Conservation (phyloP, 2,329 filamentous ascomycete genomes). For the Penicillium occitanis region DNA sequence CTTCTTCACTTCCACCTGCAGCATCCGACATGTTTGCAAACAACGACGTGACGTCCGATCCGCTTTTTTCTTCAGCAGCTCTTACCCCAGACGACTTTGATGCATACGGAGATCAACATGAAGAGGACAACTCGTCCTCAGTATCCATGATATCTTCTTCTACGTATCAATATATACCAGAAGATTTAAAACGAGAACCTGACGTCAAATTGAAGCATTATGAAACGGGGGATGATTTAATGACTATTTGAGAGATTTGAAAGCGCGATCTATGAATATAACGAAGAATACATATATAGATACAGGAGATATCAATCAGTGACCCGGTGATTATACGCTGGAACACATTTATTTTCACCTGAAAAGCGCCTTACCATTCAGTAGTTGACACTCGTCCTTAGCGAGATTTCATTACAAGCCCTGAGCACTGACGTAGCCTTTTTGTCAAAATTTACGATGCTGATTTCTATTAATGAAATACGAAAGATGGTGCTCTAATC, state of each 20-base stretch:
- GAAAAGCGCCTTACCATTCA: neutral
- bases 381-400: neutral
- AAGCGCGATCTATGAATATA: neutral
- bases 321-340: neutral
- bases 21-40: neutral
- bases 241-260: neutral
- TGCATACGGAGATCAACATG: neutral
- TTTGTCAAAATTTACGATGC: neutral
- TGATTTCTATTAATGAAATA: neutral
- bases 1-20: neutral
- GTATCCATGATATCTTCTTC: neutral
- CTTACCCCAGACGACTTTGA: neutral
- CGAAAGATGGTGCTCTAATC: neutral
- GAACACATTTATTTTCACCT: neutral
- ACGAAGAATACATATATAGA: neutral
- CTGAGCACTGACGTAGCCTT: neutral
- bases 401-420: neutral
- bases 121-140: neutral
- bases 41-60: neutral
- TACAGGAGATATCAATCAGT: neutral
- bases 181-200: neutral
- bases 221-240: neutral
- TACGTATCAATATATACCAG: neutral
- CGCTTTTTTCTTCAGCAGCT: neutral
- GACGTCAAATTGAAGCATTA: neutral